Evolutionary conservation across 2,329 filamentous ascomycete species (phyloP), one percentile per base, ranked within the genome.

Genomic region (Tympanopsis confertula): DNA sequence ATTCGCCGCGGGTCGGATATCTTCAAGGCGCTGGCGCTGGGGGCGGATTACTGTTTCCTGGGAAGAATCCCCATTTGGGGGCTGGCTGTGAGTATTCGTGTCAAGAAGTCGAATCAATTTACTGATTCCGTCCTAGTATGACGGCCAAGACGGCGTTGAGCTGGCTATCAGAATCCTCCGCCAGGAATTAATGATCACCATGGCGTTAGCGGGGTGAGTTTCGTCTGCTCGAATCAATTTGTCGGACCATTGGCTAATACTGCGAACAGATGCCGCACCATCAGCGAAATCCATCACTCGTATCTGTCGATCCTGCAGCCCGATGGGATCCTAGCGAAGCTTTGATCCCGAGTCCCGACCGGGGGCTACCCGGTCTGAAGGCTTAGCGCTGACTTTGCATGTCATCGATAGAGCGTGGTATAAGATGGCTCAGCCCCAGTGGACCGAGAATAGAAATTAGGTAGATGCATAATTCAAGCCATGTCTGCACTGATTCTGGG

Each of bases 11-110:
- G 66, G 0, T 63, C 59, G 3, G 68, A 72, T 44, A 59, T 71
- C n/a, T 71, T 71, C 56, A 69, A 69, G 42, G 68, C 67, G 2
- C 44, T 72, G 2, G 66, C 66, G 0, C 49, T 72, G 3, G 68
- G 68, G 3, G 69, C 68, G 0, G 56, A 68, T 38, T 63, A 59
- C 41, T 60, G 60, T 32, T 68, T 64, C 53, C 51, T 68, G 5
- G 67, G 68, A 0, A 46, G 68, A 14, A 59, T 63, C 4, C 55
- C 62, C 10, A 54, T 71, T 5, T 71, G 67, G 68, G 68, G 66
- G 0, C 50, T 71, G 28, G 62, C 63, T 24, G 42, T 43, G 32
- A 17, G 42, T 39, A 10, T 26, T n/a, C 22, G 7, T 26, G 7
- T 26, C n/a, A 26, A 26, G 7, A 10, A 26, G 7, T 26, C 22